Evolutionary conservation across 2,329 filamentous ascomycete genomes (phyloP), one percentile per base, ranked within the genome.

Genomic region (Diaporthe helianthi): DNA sequence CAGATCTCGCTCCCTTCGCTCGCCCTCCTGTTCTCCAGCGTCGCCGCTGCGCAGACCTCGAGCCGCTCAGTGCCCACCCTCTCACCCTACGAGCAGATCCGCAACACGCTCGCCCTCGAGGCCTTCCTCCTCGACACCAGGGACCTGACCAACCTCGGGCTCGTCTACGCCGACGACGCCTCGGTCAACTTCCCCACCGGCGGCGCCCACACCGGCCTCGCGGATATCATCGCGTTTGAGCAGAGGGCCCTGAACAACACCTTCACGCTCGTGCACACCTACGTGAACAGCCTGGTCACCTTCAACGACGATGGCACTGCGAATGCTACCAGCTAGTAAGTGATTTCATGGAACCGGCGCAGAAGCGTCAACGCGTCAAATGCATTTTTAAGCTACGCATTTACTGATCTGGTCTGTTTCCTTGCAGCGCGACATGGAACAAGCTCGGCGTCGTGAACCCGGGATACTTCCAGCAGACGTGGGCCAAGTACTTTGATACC

Each of bases 41-140:
- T 47, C n/a, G 29, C 44, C 44, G 58, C 44, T 1, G 58, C 58
- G 29, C 58, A 63, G 29, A 60, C 4, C 54, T n/a, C 36, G 24
- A 29, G 36, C 24, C 10, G 15, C 36, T 24, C 44, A 0, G 19
- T 24, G n/a, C 58, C 58, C 2, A 49, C 58, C 12, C 58, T 63
- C 26, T 63, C 58, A 13, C n/a, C 58, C n/a, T 63, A 63, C 58
- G 58, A 63, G 29, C 58, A 63, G 44, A 63, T 63, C 58, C 58
- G 58, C 13, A 63, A 63, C 26, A 63, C 58, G 0, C 58, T 63
- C n/a, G 58, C 58, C n/a, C 33, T 13, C 2, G 58, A 63, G 58
- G 58, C 58, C 8, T 63, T 63, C 44, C 58, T 63, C 10, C 58
- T 63, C 12, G 58, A 63, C 44, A 63, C 58, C 7, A 49, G 58